phyloP scores from a whole-genome alignment of 1,284 basidiomycete species.

The Rhodotorula sp. region DNA sequence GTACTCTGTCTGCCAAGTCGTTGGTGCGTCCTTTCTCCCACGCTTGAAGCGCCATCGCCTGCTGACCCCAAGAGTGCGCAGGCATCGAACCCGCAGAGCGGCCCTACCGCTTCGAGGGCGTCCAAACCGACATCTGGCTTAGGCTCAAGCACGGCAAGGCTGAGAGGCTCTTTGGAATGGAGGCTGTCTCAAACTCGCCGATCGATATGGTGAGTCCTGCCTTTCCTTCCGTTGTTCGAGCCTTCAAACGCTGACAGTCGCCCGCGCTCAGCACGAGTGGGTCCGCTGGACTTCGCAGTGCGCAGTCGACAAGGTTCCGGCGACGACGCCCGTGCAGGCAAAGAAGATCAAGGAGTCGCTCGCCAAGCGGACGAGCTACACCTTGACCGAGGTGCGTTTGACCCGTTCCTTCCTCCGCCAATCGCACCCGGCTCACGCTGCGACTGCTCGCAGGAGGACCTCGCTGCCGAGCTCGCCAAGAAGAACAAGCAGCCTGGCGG shows the following conservation, averaged over 20 bases:
- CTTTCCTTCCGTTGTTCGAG: not conserved
- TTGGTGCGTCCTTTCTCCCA: conserved; percentile 58
- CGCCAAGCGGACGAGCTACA: conserved; percentile 59
- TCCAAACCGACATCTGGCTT: conserved; percentile 62
- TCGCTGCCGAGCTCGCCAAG: conserved; percentile 30
- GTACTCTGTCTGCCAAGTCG: conserved; percentile 78
- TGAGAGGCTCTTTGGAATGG: conserved; percentile 64
- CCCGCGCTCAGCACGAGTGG: conserved; percentile 65
- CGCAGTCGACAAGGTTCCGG: conserved; percentile 59
- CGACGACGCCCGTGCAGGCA: conserved; percentile 65
- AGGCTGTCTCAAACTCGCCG: conserved; percentile 71
- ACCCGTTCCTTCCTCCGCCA: not conserved
- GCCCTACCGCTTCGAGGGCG: conserved; percentile 71
- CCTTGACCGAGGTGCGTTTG: conserved; percentile 68
- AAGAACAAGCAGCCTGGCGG: conserved; percentile 13
- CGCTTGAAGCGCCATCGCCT: too few species aligned
- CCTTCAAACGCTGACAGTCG: not conserved
- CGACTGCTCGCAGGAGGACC: conserved; percentile 27
- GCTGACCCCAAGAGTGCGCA: conserved; percentile 39
- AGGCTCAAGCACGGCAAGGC: conserved; percentile 70
- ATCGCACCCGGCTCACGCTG: not conserved
- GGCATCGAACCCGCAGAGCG: conserved; percentile 57
- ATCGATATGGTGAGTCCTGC: conserved; percentile 57
- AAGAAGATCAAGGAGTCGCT: conserved; percentile 66
- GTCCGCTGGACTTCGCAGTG: conserved; percentile 59